Evolutionary conservation across 208 protist genomes (phyloP), one percentile per base, ranked within the genome.

Genomic region (Crithidia thermophila): DNA sequence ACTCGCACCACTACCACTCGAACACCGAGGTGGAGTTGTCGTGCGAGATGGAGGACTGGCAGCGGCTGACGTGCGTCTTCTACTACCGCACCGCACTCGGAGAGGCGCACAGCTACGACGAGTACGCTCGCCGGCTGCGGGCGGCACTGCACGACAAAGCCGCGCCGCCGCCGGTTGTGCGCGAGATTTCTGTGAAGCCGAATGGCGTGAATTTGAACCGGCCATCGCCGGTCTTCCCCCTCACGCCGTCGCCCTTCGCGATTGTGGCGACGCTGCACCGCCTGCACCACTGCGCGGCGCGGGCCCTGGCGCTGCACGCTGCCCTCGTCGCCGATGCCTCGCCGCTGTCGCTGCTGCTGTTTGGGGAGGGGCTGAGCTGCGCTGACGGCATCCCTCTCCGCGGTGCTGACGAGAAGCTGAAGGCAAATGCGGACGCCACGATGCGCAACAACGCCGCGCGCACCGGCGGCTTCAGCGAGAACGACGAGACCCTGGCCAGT

Each of bases 1-100:
- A 97, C 52, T 92, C 93, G n/a, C 93, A 97, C 77, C 82, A 90
- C 73, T 94, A 90, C 45, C 93, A 97, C 81, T 93, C 87, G 14
- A 97, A 97, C 72, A 97, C 90, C 21, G 90, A 97, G 67, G 61
- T 85, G 23, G 90, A 97, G 63, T 1, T 61, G 40, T 56, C 27
- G 42, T 67, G 21, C 53, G n/a, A 47, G 36, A n/a, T 51, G 30
- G 47, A 68, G 52, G 55, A 84, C 47, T 97, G 93, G 89, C 66
- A 56, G 49, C 57, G 93, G 23, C 75, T 97, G 9, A 91, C 88
- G 2, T 96, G 93, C 67, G 93, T 97, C 4, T 95, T 96, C 58
- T 97, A 97, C 75, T 97, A 95, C 69, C 84, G 93, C 58, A 69
- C 81, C 4, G 56, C 75, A 8, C 74, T 97, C 0, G 93, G 92